A percentile compares a stretch with the other conserved stretches of the same genome.
These are phyloP conservation scores for Hamigera avellanea DNA, from an alignment of 495 filamentous ascomycete genomes.

Conservation along the genomic window DNA sequence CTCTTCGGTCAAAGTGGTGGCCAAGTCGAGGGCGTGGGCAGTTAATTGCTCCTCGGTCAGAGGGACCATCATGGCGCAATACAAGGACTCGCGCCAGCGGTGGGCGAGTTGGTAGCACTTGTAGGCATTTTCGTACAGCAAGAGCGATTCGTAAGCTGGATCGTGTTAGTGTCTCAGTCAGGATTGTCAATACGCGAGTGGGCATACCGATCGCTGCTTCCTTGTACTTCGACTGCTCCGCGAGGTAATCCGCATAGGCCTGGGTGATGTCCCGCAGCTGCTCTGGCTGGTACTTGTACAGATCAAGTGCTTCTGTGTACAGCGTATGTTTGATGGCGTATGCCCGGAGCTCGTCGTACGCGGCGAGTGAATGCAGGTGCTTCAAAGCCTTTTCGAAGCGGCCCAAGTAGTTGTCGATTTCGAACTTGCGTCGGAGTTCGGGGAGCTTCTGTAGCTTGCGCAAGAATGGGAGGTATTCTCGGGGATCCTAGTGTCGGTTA, in stretches of 20 bases:
- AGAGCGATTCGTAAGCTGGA: conserved; percentile 79
- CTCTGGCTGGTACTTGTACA: conserved; percentile 72
- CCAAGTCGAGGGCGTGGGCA: conserved; percentile 54
- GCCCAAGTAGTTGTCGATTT: conserved; percentile 78
- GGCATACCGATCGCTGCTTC: conserved; percentile 63
- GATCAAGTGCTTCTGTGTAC: conserved; percentile 60
- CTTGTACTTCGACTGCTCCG: conserved; percentile 58
- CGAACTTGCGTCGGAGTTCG: conserved; percentile 56
- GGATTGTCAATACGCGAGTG: background rate
- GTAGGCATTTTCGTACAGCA: conserved; percentile 56
- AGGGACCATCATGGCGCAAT: conserved; percentile 55
- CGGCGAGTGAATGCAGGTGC: conserved; percentile 56
- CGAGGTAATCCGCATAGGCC: conserved; percentile 70
- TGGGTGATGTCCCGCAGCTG: conserved; percentile 50
- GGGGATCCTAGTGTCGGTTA: conserved; percentile 47
- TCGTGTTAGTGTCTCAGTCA: conserved; percentile 2
- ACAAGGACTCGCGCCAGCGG: conserved; percentile 83
- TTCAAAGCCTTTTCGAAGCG: conserved; percentile 64
- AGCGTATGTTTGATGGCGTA: conserved; percentile 73
- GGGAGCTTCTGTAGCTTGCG: conserved; percentile 70
- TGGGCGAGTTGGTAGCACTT: conserved; percentile 71
- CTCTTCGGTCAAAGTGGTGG: conserved; percentile 68
- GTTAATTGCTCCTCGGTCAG: conserved; percentile 43
- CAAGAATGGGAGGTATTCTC: conserved; percentile 92
- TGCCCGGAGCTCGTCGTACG: conserved; percentile 59